A percentile compares a stretch with the other conserved stretches of the same genome.
phyloP scores from a whole-genome alignment of 345 rosid genomes.

The Theobroma cacao region DNA sequence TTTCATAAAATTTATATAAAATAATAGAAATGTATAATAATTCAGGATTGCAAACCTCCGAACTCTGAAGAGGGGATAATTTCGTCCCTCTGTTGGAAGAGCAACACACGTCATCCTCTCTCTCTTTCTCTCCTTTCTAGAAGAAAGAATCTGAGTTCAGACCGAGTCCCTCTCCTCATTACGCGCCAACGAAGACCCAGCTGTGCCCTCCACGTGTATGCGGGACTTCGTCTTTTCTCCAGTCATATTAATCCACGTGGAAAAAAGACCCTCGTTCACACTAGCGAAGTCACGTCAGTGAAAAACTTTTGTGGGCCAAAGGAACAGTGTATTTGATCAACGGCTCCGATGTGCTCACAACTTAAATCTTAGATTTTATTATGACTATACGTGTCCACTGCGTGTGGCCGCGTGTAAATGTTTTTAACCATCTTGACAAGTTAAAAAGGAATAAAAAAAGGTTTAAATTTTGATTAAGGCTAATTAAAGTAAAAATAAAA shows the following conservation, averaged over 20 bases:
- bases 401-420: slow-evolving; percentile 12
- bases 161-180: slow-evolving; percentile 13
- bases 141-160: neutral
- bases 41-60: neutral
- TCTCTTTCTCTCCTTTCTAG: neutral
- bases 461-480: neutral
- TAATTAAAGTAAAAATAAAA: slow-evolving; percentile 1
- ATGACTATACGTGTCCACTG: slow-evolving; percentile 9
- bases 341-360: slow-evolving; percentile 3
- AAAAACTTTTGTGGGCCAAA: neutral
- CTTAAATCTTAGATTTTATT: neutral
- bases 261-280: neutral
- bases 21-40: too few species aligned
- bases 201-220: slow-evolving; percentile 15
- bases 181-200: slow-evolving; percentile 35
- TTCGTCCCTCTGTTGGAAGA: neutral
- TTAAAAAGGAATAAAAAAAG: neutral
- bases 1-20: too few species aligned
- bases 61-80: neutral
- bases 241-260: slow-evolving; percentile 11
- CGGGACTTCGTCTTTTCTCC: slow-evolving; percentile 3
- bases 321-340: neutral
- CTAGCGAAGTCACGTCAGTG: neutral
- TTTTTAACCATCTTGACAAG: neutral
- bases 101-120: neutral